phyloP scores from a whole-genome alignment of 768 basidiomycete species.

The Auriscalpium microsporum region DNA sequence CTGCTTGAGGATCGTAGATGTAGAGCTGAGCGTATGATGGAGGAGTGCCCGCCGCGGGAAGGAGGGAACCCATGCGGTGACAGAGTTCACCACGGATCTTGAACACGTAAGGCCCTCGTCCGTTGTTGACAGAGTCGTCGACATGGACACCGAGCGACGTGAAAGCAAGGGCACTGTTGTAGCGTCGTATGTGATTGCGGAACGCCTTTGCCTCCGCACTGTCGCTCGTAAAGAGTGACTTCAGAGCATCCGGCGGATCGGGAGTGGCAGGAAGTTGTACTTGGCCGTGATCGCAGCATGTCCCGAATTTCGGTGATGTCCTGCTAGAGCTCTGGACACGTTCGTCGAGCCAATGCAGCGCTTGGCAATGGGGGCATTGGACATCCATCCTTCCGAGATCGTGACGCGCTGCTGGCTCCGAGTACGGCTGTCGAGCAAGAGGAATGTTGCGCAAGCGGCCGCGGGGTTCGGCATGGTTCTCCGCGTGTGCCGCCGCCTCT shows the following conservation, averaged over 20 bases:
- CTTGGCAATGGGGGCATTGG: slow-evolving; percentile 25
- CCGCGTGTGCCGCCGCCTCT: too few relatives aligned
- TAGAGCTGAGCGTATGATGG: slow-evolving; percentile 35
- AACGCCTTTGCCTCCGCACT: slow-evolving; percentile 19
- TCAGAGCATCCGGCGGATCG: slow-evolving; percentile 19
- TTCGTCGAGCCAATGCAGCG: slow-evolving; percentile 31
- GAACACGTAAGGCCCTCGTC: slow-evolving; percentile 29
- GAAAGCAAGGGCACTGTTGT: slow-evolving; percentile 35
- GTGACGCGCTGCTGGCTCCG: neutral
- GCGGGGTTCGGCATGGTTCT: neutral
- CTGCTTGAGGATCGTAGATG: slow-evolving; percentile 30
- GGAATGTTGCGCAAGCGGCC: neutral
- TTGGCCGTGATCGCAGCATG: slow-evolving; percentile 30
- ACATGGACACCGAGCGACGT: slow-evolving; percentile 27
- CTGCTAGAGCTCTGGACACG: slow-evolving; percentile 8
- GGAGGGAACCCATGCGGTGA: slow-evolving; percentile 28
- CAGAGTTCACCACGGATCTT: too few relatives aligned
- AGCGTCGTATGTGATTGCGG: slow-evolving; percentile 28
- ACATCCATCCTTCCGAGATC: slow-evolving; percentile 29
- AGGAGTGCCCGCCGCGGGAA: slow-evolving; percentile 12
- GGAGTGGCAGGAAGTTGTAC: slow-evolving; percentile 19
- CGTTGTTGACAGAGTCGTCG: slow-evolving; percentile 22
- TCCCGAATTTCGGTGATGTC: slow-evolving; percentile 21
- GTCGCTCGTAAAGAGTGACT: slow-evolving; percentile 12
- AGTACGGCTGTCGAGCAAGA: neutral